phyloP scores from a whole-genome alignment of 2,329 filamentous ascomycete species.

The Verticillium albo-atrum region DNA sequence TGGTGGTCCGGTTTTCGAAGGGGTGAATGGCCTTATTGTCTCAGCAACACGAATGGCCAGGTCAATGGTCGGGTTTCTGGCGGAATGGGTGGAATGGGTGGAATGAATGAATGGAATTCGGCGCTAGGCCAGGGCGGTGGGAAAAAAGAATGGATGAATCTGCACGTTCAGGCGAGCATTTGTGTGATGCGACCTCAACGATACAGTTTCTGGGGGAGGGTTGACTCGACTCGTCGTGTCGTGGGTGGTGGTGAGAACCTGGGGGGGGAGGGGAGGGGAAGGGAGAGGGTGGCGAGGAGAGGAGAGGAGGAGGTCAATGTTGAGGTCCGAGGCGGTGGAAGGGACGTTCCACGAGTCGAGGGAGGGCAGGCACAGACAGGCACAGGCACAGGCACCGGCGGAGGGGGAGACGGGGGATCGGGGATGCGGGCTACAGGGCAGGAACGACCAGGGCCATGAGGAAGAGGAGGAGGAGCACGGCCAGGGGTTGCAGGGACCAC shows the following conservation, averaged over 20 bases:
- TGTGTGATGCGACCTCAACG: neutral
- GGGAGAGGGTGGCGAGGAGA: constrained; percentile 3
- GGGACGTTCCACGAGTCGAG: neutral
- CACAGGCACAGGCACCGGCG: neutral
- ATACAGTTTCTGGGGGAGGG: neutral
- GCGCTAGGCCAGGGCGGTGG: constrained; percentile 7
- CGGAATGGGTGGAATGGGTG: neutral
- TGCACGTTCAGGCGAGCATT: constrained; percentile 4
- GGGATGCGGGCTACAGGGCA: neutral
- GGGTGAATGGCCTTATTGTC: neutral
- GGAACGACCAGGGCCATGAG: neutral
- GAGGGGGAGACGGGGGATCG: neutral
- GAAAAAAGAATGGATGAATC: constrained; percentile 14
- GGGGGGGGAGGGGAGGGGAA: neutral
- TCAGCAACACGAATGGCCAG: neutral
- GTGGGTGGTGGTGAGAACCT: constrained; percentile 1
- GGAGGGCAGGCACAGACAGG: neutral
- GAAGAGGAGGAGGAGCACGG: neutral
- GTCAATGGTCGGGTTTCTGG: neutral
- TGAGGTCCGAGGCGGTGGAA: neutral
- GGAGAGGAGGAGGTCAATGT: neutral
- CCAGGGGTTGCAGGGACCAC: neutral
- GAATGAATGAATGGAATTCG: constrained; percentile 10
- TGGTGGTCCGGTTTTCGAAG: neutral
- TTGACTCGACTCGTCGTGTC: constrained; percentile 1